Evolutionary conservation across 2,329 filamentous ascomycete genomes (phyloP), one percentile per base, ranked within the genome.

Genomic region (Neopestalotiopsis sp.): DNA sequence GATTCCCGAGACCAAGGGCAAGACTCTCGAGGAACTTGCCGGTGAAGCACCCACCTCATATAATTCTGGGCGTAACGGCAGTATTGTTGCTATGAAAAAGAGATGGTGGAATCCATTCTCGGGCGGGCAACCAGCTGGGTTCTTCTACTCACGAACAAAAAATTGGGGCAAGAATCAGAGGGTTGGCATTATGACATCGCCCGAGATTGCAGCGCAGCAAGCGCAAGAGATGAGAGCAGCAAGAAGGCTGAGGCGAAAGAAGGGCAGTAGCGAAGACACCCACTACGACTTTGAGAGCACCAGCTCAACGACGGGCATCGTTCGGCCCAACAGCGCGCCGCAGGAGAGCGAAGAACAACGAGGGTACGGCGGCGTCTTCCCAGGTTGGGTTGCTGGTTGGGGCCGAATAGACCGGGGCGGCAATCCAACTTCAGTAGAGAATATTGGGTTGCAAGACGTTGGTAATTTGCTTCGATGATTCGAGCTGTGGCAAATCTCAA

Each of bases 1-100:
- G n/a, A 90, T 95, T 28, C 92, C 92, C 0, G 93, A 94, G 81
- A 94, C 91, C 0, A 94, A 92, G 82, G 87, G 91, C 1, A 85
- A 89, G 78, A 94, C 92, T 0, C 83, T 96, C 57, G 93, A 94
- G 76, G 87, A 91, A 71, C 81, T 94, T 17, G 87, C 90, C 1
- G 91, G 90, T 10, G 91, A 94, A 78, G 83, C 88, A 2, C 86
- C 89, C 1, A 90, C 89, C 24, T 90, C 83, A 38, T 87, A 87
- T 73, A 86, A 87, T 67, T 79, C 83, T 4, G 85, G 84, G 38
- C 83, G 83, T 61, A 86, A 86, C 74, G 85, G 85, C 28, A 87
- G 85, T 71, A 83, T 85, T 71, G 75, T 80, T 12, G 79, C 77
- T 24, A 75, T 75, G 2, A 75, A 78, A 3, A 77, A 75, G 53